phyloP scores from a whole-genome alignment of 257 asterid species.

The Galeopsis tetrahit region DNA sequence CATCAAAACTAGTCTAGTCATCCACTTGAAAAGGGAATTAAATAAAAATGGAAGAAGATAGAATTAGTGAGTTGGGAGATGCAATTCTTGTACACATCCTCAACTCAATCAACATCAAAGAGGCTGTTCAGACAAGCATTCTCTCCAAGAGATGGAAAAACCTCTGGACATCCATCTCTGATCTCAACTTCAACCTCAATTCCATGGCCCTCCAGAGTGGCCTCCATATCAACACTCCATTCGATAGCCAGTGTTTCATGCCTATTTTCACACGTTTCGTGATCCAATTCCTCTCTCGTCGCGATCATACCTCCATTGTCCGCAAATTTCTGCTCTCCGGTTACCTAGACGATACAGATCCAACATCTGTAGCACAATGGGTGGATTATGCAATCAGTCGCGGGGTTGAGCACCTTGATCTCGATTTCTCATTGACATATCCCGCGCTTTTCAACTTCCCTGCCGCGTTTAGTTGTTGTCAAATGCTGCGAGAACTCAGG shows the following conservation, averaged over 20 bases:
- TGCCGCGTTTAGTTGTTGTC: neutral
- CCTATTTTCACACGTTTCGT: slow-evolving; percentile 26
- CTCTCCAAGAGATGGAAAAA: slow-evolving; percentile 28
- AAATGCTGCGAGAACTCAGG: slow-evolving; percentile 22
- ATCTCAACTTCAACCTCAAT: slow-evolving; percentile 32
- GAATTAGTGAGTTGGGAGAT: neutral
- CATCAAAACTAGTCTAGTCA: neutral
- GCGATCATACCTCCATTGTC: slow-evolving; percentile 18
- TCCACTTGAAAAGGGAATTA: no score
- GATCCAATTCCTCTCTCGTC: slow-evolving; percentile 23
- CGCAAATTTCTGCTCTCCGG: slow-evolving; percentile 15
- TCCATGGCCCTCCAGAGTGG: neutral
- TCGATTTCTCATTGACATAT: neutral
- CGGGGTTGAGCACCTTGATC: slow-evolving; percentile 30
- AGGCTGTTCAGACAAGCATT: slow-evolving; percentile 9
- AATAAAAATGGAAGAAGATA: neutral
- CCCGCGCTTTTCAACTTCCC: slow-evolving; percentile 25
- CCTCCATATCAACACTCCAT: neutral
- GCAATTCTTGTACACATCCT: neutral
- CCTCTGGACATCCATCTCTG: slow-evolving; percentile 30
- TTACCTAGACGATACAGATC: neutral
- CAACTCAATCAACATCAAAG: neutral
- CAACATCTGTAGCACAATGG: slow-evolving; percentile 27
- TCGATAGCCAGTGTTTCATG: neutral
- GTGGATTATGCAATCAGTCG: slow-evolving; percentile 33